A percentile compares a stretch with the other conserved stretches of the same genome.
Conservation (phyloP, 306 rosid species). For the Canavalia gladiata region DNA sequence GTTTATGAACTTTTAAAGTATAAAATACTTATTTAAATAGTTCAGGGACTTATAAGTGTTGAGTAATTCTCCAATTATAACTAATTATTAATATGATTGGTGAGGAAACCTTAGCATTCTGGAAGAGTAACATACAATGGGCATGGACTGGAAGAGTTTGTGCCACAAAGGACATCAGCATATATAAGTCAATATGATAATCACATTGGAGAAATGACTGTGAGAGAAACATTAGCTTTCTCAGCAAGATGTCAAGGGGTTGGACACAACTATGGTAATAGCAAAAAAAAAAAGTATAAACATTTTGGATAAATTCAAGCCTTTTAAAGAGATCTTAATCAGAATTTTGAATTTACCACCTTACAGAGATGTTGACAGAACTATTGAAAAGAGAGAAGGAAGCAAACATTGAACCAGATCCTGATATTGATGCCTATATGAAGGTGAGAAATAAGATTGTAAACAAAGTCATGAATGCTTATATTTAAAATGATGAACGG, state of each 20-base stretch:
- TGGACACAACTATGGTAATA: constrained; percentile 69
- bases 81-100: constrained; percentile 10
- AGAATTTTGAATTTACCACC: background rate
- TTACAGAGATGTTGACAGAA: constrained; percentile 32
- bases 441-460: constrained; percentile 23
- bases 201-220: constrained; percentile 90
- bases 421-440: constrained; percentile 47
- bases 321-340: background rate
- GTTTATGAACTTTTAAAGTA: too few species aligned
- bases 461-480: background rate
- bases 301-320: background rate
- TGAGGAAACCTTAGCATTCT: constrained; percentile 58
- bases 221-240: constrained; percentile 85
- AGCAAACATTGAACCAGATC: constrained; percentile 33
- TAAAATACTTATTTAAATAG: too few species aligned
- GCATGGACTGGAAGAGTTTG: constrained; percentile 75
- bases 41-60: too few species aligned
- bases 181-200: constrained; percentile 84
- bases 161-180: constrained; percentile 81
- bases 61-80: background rate
- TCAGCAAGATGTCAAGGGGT: constrained; percentile 95
- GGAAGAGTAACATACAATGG: constrained; percentile 90
- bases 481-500: background rate
- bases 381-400: constrained; percentile 45
- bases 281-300: background rate